A percentile compares a stretch with the other conserved stretches of the same genome.
These are phyloP conservation scores for Xylaria sp. DNA, from an alignment of 2,329 filamentous ascomycete genomes.

Conservation along the genomic window DNA sequence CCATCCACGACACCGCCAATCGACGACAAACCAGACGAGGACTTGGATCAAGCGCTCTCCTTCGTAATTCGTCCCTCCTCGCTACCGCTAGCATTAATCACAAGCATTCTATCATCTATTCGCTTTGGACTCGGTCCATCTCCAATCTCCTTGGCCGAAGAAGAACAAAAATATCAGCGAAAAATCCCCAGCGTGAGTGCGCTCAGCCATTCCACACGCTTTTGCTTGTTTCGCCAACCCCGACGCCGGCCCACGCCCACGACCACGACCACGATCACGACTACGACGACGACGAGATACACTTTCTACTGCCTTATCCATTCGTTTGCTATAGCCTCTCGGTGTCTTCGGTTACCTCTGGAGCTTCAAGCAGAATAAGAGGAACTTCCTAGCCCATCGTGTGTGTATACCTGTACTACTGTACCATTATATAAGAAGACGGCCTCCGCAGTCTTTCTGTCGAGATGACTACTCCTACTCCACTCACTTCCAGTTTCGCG, in stretches of 20 bases:
- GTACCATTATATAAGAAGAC: constrained; percentile 18
- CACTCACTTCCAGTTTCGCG: constrained; percentile 78
- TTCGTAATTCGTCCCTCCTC: constrained; percentile 11
- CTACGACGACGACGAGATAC: not conserved
- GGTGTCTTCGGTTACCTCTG: constrained; percentile 25
- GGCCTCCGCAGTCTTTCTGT: constrained; percentile 18
- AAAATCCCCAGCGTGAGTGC: constrained; percentile 22
- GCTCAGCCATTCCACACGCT: constrained; percentile 10
- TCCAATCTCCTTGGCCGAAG: constrained; percentile 2
- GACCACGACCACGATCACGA: constrained; percentile 17
- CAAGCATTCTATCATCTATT: not conserved
- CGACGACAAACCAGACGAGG: constrained; percentile 21
- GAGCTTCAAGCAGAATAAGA: constrained; percentile 19
- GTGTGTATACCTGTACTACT: constrained; percentile 26
- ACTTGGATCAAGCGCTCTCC: constrained; percentile 8
- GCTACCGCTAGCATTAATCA: constrained; percentile 11
- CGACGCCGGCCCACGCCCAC: not conserved
- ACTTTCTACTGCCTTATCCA: constrained; percentile 6
- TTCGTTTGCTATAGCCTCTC: constrained; percentile 26
- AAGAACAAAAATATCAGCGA: not conserved
- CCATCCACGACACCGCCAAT: constrained; percentile 14
- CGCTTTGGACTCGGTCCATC: constrained; percentile 7
- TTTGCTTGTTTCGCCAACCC: constrained; percentile 15
- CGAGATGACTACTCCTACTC: constrained; percentile 76
- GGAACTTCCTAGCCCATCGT: constrained; percentile 1